Evolutionary conservation across 148 eudicot genomes (phyloP).

Genomic region (Amaranthus palmeri): DNA sequence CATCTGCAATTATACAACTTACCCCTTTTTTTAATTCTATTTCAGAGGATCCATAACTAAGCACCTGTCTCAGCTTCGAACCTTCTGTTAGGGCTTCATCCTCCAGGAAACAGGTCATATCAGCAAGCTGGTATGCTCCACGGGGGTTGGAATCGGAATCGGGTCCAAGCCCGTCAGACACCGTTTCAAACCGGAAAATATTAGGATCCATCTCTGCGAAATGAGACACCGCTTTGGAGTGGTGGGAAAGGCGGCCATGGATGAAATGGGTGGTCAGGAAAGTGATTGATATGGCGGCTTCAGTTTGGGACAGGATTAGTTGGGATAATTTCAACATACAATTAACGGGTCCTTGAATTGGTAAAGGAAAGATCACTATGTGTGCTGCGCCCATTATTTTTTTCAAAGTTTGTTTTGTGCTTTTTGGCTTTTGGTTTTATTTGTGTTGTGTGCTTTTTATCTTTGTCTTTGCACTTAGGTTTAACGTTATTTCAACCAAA

Average conservation of each 20-base stretch:
- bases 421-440: too few relatives aligned
- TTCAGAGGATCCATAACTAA: constrained; percentile 13
- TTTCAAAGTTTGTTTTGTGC: too few relatives aligned
- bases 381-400: constrained; percentile 11
- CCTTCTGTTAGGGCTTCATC: constrained; percentile 13
- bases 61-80: constrained; percentile 12
- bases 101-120: constrained; percentile 13
- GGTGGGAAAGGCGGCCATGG: constrained; percentile 20
- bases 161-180: constrained; percentile 33
- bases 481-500: too few relatives aligned
- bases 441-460: too few relatives aligned
- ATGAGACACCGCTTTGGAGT: constrained; percentile 19
- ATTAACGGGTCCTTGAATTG: constrained; percentile 39
- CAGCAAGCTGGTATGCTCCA: constrained; percentile 9
- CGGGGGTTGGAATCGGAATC: constrained; percentile 30
- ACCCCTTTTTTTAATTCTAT: constrained; percentile 20
- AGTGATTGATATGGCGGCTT: constrained; percentile 27
- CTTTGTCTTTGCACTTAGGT: too few relatives aligned
- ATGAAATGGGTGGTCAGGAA: constrained; percentile 28
- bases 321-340: constrained; percentile 38
- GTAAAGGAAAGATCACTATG: constrained; percentile 39
- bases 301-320: constrained; percentile 25
- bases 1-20: constrained; percentile 38
- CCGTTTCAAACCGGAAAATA: constrained; percentile 21
- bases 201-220: constrained; percentile 6